phyloP scores from a whole-genome alignment of 2,329 filamentous ascomycete genomes.

The Metarhizium album region DNA sequence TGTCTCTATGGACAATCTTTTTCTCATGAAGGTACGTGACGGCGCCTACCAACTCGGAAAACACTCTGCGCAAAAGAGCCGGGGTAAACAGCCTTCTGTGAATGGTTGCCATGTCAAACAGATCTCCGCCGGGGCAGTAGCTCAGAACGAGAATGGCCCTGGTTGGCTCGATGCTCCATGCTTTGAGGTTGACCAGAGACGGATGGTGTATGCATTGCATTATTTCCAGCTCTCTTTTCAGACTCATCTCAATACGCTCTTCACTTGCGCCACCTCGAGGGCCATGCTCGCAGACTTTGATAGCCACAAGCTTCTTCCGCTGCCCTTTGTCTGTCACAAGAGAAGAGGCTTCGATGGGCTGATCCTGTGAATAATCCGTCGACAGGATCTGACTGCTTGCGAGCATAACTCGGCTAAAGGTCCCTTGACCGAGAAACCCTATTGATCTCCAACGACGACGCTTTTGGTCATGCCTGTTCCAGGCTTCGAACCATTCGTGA shows the following conservation, averaged over 20 bases:
- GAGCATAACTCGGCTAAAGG: conserved; percentile 88
- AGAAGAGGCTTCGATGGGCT: conserved; percentile 18
- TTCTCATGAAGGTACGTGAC: conserved; percentile 76
- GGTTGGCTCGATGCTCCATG: conserved; percentile 75
- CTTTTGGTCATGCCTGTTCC: conserved; percentile 56
- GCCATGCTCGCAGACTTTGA: conserved; percentile 93
- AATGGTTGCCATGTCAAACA: conserved; percentile 82
- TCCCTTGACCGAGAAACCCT: conserved; percentile 77
- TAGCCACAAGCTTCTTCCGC: conserved; percentile 76
- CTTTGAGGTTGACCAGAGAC: conserved; percentile 81
- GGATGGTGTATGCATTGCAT: conserved; percentile 82
- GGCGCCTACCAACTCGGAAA: conserved; percentile 78
- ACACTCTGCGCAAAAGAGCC: conserved; percentile 68
- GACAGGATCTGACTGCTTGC: conserved; percentile 65
- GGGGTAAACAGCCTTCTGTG: conserved; percentile 59
- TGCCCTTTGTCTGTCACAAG: conserved; percentile 28
- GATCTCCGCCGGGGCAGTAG: conserved; percentile 87
- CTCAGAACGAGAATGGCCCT: conserved; percentile 78
- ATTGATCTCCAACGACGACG: conserved; percentile 69
- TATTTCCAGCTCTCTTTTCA: conserved; percentile 92
- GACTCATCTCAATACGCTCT: conserved; percentile 81
- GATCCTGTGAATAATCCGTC: conserved; percentile 27
- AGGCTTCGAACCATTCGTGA: conserved; percentile 60
- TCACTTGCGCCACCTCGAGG: conserved; percentile 89
- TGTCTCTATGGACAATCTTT: conserved; percentile 89